phyloP scores from a whole-genome alignment of 2,329 filamentous ascomycete species.

The Tolypocladium tundrense region DNA sequence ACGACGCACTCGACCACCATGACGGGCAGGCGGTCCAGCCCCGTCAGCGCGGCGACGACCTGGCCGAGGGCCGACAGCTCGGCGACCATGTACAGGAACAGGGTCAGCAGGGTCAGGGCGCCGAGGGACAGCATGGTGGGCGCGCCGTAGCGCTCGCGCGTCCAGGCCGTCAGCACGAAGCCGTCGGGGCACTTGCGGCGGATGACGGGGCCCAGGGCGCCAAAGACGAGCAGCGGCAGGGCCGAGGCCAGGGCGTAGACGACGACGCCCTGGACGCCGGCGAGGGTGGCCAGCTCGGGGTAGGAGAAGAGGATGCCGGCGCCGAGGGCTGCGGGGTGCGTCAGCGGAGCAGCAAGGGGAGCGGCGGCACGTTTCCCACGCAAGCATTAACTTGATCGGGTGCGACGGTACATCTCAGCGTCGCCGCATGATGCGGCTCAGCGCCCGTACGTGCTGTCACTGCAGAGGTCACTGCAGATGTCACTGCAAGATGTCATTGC shows the following conservation, averaged over 20 bases:
- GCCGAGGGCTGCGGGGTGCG: constrained; percentile 54
- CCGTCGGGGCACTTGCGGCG: constrained; percentile 71
- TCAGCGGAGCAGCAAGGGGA: constrained; percentile 34
- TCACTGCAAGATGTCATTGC: too few relatives aligned
- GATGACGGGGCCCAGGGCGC: constrained; percentile 65
- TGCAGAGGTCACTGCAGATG: too few relatives aligned
- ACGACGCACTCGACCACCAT: constrained; percentile 69
- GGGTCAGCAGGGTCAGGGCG: constrained; percentile 66
- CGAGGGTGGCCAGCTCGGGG: constrained; percentile 68
- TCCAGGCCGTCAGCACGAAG: constrained; percentile 80
- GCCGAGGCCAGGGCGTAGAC: constrained; percentile 66
- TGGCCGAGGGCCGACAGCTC: constrained; percentile 75
- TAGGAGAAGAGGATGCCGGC: constrained; percentile 78
- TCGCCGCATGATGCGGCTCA: constrained; percentile 51
- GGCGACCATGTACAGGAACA: constrained; percentile 81
- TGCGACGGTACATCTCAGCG: constrained; percentile 95
- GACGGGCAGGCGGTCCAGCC: constrained; percentile 61
- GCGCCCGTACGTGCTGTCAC: constrained; percentile 62
- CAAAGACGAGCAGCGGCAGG: constrained; percentile 65
- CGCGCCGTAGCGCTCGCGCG: constrained; percentile 65
- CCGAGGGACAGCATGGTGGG: constrained; percentile 61
- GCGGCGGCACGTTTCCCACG: constrained; percentile 96
- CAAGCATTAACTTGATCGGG: constrained; percentile 99
- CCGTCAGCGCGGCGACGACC: constrained; percentile 64
- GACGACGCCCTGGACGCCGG: constrained; percentile 68